A percentile compares a stretch with the other conserved stretches of the same genome.
Conservation (phyloP, 176 grass and related monocot genomes). For the Poa annua region DNA sequence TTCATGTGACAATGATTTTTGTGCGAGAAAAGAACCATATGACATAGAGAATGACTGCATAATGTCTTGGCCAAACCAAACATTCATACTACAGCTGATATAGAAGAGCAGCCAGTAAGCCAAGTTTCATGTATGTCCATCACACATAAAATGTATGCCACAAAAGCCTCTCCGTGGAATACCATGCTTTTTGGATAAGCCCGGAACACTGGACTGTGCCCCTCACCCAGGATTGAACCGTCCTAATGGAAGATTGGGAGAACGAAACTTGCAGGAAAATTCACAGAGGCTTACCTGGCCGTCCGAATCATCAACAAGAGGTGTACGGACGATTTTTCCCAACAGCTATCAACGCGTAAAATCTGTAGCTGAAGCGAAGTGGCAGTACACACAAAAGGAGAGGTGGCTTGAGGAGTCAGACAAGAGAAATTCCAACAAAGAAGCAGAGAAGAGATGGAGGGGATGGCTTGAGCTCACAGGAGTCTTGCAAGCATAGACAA, state of each 20-base stretch:
- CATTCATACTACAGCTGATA: background rate
- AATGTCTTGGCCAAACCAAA: slow-evolving; percentile 34
- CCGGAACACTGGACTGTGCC: background rate
- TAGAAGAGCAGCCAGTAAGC: slow-evolving; percentile 39
- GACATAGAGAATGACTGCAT: slow-evolving; percentile 13
- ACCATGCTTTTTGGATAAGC: slow-evolving; percentile 33
- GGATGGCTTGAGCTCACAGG: background rate
- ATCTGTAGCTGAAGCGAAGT: background rate
- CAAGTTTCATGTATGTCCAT: slow-evolving; percentile 53
- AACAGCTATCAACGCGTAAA: background rate
- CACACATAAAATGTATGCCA: slow-evolving; percentile 50
- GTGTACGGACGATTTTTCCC: background rate
- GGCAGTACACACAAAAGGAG: background rate
- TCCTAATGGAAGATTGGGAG: background rate
- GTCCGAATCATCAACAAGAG: background rate
- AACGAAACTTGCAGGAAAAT: background rate
- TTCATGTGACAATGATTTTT: background rate
- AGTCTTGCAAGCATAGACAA: background rate
- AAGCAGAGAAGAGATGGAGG: slow-evolving; percentile 1
- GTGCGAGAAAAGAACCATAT: background rate
- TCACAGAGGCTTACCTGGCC: background rate
- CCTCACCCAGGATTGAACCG: background rate
- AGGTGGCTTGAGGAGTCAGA: background rate
- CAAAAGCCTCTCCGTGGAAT: slow-evolving; percentile 54
- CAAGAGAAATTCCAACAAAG: background rate